Conservation (phyloP, 257 asterid genomes). For the Asclepias syriaca region DNA sequence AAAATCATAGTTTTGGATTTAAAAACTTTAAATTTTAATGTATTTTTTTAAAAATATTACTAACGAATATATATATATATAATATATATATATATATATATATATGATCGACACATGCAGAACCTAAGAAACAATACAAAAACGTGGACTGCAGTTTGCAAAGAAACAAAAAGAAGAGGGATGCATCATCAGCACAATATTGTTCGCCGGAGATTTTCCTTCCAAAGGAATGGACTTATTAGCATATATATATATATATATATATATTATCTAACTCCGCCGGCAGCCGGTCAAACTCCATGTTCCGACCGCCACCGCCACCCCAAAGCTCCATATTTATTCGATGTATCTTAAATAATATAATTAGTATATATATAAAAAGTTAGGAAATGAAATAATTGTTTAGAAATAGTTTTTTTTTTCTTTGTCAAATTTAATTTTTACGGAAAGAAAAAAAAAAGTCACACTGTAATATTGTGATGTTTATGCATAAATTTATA, state of each 20-base stretch:
- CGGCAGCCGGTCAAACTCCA: not conserved
- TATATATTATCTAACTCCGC: not conserved
- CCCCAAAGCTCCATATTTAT: not conserved
- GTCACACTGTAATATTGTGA: too few relatives aligned
- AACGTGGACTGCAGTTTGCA: constrained; percentile 18
- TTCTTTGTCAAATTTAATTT: not conserved
- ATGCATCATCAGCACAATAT: constrained; percentile 7
- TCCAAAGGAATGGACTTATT: constrained; percentile 71
- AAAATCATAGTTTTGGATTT: too few relatives aligned
- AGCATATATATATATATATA: not conserved
- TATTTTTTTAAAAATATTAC: too few relatives aligned
- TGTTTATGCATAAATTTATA: too few relatives aligned
- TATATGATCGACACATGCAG: constrained; percentile 21
- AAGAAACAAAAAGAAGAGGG: constrained; percentile 14
- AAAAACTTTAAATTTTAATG: too few relatives aligned
- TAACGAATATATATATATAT: not conserved
- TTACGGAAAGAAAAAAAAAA: too few relatives aligned
- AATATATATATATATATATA: not conserved
- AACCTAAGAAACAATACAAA: constrained; percentile 14
- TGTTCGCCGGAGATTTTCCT: constrained; percentile 46
- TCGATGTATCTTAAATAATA: not conserved
- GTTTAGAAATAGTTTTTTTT: not conserved
- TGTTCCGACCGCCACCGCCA: not conserved
- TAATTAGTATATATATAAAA: not conserved
- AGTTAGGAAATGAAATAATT: not conserved